Evolutionary conservation across 23 red algal species (phyloP).

Genomic region (Chondrus crispus): DNA sequence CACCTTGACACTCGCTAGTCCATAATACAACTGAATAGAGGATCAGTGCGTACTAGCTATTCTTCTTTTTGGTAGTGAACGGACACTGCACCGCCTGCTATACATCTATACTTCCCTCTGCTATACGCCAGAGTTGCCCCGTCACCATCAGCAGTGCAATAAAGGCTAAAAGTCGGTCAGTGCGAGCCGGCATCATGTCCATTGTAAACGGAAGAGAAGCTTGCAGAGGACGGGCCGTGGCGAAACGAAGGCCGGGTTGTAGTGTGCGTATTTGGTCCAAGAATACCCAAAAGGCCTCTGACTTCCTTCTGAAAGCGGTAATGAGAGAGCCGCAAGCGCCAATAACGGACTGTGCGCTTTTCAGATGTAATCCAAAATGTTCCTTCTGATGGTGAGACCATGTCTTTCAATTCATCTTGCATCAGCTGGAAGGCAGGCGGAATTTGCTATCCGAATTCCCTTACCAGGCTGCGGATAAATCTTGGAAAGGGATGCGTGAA

Average conservation of each 20-base stretch:
- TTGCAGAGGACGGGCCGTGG: no score
- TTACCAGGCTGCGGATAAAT: constrained; percentile 65
- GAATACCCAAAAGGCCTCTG: no score
- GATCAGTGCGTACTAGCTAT: background rate
- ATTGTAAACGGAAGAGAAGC: no score
- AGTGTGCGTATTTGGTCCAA: no score
- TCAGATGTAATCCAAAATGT: background rate
- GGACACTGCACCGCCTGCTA: background rate
- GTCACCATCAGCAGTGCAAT: no score
- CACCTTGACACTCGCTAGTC: background rate
- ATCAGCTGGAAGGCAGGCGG: background rate
- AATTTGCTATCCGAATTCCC: constrained; percentile 4
- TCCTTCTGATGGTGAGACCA: background rate
- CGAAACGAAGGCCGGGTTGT: no score
- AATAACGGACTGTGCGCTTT: background rate
- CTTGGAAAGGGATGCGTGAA: constrained; percentile 31
- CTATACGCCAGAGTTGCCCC: no score
- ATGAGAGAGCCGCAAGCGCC: background rate
- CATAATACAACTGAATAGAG: background rate
- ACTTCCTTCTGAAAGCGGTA: no score
- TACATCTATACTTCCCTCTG: background rate
- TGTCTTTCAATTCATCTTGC: background rate
- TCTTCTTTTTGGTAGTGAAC: background rate
- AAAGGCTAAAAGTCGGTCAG: no score
- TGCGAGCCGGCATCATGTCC: no score